Conservation (phyloP, 1,284 basidiomycete genomes). For the Abortiporus biennis region DNA sequence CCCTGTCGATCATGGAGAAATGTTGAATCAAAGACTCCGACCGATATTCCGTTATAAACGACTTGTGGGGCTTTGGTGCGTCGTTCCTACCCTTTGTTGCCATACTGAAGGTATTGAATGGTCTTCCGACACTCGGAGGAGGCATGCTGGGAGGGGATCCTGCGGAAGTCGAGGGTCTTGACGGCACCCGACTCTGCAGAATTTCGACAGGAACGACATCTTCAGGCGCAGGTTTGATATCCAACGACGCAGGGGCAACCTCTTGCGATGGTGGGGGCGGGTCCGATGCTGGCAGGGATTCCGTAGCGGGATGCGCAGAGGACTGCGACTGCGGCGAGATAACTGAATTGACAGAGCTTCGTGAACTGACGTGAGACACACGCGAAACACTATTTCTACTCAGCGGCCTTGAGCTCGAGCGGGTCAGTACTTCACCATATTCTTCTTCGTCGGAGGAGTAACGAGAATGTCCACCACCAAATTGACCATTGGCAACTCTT, state of each 20-base stretch:
- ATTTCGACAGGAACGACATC: conserved; percentile 65
- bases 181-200: conserved; percentile 48
- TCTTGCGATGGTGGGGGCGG: conserved; percentile 6
- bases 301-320: not conserved
- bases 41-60: conserved; percentile 57
- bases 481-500: conserved; percentile 55
- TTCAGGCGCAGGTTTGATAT: conserved; percentile 47
- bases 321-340: conserved; percentile 5
- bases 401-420: not conserved
- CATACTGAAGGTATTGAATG: conserved; percentile 1
- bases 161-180: conserved; percentile 29
- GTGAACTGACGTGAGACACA: conserved; percentile 7
- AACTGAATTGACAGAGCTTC: conserved; percentile 12
- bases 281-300: conserved; percentile 8
- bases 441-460: conserved; percentile 35
- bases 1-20: conserved; percentile 84
- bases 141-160: conserved; percentile 17
- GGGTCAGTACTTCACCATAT: conserved; percentile 16
- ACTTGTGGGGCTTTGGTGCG: conserved; percentile 31
- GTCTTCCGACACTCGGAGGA: conserved; percentile 17
- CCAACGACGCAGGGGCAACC: conserved; percentile 24
- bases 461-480: conserved; percentile 45
- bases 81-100: conserved; percentile 13
- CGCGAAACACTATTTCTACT: conserved; percentile 8
- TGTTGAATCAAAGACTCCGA: conserved; percentile 70